These are phyloP conservation scores for Schoenoplectus triqueter DNA, from an alignment of 202 grass and related monocot species.

Conservation along the genomic window DNA sequence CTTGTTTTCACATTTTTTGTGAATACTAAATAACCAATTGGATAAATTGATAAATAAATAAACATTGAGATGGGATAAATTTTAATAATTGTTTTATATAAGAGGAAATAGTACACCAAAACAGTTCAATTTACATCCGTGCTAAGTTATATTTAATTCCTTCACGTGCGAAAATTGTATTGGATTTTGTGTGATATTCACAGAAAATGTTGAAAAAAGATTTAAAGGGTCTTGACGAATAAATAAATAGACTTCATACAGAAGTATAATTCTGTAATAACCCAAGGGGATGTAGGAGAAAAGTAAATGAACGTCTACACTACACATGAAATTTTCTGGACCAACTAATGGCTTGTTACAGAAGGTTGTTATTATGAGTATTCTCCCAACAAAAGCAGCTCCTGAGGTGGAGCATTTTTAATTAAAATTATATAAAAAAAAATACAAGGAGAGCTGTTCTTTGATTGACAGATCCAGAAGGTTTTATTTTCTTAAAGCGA, in stretches of 20 bases:
- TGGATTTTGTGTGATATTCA: background rate
- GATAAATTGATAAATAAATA: background rate
- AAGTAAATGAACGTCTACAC: background rate
- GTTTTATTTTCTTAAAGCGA: conserved; percentile 40
- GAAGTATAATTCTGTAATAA: background rate
- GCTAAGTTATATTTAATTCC: background rate
- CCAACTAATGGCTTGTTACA: background rate
- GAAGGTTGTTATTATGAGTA: background rate
- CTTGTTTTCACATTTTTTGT: background rate
- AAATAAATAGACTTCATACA: background rate
- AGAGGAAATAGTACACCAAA: background rate
- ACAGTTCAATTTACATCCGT: background rate
- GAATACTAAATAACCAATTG: background rate
- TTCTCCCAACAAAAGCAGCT: background rate
- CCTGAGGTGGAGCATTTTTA: background rate
- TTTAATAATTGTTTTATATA: background rate
- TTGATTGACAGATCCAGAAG: conserved; percentile 14
- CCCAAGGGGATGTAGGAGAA: background rate
- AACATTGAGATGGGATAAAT: background rate
- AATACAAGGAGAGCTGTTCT: background rate
- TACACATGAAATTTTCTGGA: conserved; percentile 10
- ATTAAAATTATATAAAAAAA: background rate
- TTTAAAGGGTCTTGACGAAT: background rate
- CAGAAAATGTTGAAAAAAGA: background rate
- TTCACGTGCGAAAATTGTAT: background rate